These are phyloP conservation scores for Yarrowia sp. DNA, from an alignment of 805 yeast species.

Conservation along the genomic window DNA sequence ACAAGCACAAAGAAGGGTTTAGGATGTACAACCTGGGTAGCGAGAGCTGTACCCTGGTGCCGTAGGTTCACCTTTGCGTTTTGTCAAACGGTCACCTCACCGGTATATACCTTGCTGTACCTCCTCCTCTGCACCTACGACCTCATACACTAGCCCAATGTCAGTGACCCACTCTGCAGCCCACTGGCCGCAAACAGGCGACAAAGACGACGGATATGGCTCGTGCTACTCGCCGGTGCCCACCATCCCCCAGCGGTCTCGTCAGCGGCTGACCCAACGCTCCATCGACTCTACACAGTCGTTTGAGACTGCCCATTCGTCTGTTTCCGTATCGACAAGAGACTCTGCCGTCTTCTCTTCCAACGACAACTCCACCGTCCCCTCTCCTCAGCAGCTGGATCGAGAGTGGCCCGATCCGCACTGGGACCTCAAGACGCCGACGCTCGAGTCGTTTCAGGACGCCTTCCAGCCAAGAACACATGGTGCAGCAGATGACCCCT, in stretches of 20 bases:
- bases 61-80: neutral
- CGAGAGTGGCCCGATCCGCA: conserved; percentile 20
- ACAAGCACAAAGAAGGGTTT: too few relatives aligned
- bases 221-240: neutral
- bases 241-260: conserved; percentile 14
- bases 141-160: neutral
- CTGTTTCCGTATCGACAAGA: neutral
- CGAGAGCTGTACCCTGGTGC: too few relatives aligned
- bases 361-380: conserved; percentile 13
- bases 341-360: conserved; percentile 11
- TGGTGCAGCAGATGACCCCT: neutral
- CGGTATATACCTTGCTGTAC: too few relatives aligned
- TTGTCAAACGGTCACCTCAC: neutral
- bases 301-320: conserved; percentile 9
- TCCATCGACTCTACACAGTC: conserved; percentile 14
- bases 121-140: neutral
- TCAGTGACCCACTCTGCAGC: conserved; percentile 15
- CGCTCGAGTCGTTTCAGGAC: conserved; percentile 17
- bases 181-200: conserved; percentile 5
- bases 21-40: too few relatives aligned
- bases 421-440: conserved; percentile 20
- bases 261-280: conserved; percentile 1
- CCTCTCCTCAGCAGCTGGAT: conserved; percentile 17
- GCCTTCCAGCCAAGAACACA: conserved; percentile 13
- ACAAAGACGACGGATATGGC: conserved; percentile 20